A percentile compares a stretch with the other conserved stretches of the same genome.
Conservation (phyloP, 257 asterid species). For the Gentiana macrophylla region DNA sequence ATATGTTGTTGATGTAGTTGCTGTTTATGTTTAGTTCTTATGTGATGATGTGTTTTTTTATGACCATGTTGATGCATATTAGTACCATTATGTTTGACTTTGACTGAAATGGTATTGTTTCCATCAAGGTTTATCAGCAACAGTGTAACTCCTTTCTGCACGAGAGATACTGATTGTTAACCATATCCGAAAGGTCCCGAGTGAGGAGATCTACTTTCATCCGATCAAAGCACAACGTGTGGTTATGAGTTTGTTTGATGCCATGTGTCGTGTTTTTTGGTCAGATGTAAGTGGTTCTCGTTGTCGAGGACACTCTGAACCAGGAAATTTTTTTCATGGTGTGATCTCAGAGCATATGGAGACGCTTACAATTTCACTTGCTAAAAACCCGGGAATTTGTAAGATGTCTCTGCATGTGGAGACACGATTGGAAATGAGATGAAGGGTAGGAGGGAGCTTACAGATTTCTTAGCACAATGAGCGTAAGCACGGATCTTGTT, state of each 20-base stretch:
- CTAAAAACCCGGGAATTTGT: no score
- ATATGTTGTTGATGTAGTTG: no score
- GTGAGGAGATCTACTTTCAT: neutral
- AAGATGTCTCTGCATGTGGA: no score
- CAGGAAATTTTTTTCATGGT: no score
- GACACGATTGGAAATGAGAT: no score
- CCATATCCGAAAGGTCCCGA: neutral
- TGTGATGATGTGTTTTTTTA: constrained; percentile 19
- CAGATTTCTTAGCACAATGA: constrained; percentile 70
- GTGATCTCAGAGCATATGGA: no score
- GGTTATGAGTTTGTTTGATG: no score
- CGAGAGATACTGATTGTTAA: constrained; percentile 1
- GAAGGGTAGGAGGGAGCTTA: constrained; percentile 20
- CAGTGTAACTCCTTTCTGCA: constrained; percentile 64
- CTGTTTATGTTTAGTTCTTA: constrained; percentile 7
- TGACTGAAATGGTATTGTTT: constrained; percentile 27
- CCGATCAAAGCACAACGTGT: no score
- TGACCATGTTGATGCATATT: constrained; percentile 11
- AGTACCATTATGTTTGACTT: constrained; percentile 25
- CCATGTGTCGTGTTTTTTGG: no score
- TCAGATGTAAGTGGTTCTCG: no score
- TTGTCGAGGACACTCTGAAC: no score
- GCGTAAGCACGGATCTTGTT: constrained; percentile 60
- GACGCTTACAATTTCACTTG: no score
- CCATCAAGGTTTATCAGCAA: constrained; percentile 71